Percentiles rank a stretch among this genome's conserved stretches.
phyloP scores from a whole-genome alignment of 2,329 filamentous ascomycete genomes.

The Laburnicola sp. region DNA sequence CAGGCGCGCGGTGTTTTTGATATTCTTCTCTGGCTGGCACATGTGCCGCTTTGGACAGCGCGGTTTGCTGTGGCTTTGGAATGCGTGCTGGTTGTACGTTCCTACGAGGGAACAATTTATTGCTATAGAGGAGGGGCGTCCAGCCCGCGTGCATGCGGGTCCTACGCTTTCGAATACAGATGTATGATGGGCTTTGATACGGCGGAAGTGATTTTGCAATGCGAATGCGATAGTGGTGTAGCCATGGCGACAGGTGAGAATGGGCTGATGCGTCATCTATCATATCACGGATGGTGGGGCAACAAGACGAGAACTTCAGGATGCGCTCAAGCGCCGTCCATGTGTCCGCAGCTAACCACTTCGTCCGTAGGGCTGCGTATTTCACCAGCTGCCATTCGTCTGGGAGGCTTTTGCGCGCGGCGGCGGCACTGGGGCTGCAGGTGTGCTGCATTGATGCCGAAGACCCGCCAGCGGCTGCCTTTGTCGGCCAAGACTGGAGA shows the following conservation, averaged over 20 bases:
- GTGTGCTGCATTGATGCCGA: neutral
- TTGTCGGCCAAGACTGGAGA: conserved; percentile 15
- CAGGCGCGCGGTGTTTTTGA: conserved; percentile 2
- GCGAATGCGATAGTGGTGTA: too few species aligned
- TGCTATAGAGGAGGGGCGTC: neutral
- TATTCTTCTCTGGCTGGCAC: neutral
- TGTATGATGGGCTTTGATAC: too few species aligned
- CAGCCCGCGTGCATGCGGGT: too few species aligned
- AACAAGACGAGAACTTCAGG: neutral
- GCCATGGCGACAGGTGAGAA: too few species aligned
- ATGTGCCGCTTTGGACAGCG: neutral
- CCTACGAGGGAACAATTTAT: neutral
- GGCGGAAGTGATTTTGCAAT: too few species aligned
- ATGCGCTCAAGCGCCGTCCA: neutral
- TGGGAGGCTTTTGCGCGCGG: neutral
- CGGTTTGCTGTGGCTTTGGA: conserved; percentile 5
- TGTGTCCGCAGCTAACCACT: neutral
- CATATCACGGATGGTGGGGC: neutral
- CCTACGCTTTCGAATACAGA: too few species aligned
- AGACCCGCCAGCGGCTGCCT: neutral
- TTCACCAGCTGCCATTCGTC: neutral
- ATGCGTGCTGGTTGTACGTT: neutral
- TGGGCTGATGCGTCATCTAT: too few species aligned
- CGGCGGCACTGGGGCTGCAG: neutral
- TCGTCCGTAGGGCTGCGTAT: neutral